These are phyloP conservation scores for Nemania bipapillata DNA, from an alignment of 2,329 filamentous ascomycete genomes.

Conservation along the genomic window DNA sequence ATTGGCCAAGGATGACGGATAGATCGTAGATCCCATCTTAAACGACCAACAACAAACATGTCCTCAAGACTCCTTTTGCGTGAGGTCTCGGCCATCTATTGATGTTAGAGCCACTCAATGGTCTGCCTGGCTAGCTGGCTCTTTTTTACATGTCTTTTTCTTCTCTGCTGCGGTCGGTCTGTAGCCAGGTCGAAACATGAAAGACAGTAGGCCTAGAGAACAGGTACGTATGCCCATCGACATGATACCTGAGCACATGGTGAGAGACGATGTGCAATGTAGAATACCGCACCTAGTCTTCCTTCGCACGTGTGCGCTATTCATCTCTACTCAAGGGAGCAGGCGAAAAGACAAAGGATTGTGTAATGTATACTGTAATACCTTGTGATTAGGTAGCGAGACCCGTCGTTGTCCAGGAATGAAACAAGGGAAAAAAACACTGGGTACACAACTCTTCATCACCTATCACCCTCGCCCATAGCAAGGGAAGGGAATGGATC, in stretches of 20 bases:
- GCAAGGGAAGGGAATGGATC: conserved; percentile 1
- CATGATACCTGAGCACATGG: neutral
- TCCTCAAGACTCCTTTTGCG: conserved; percentile 11
- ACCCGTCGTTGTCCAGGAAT: conserved; percentile 17
- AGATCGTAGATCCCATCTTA: conserved; percentile 31
- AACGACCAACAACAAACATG: conserved; percentile 25
- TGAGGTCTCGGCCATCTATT: conserved; percentile 8
- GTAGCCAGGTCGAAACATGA: no score
- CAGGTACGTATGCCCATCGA: neutral
- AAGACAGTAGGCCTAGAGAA: no score
- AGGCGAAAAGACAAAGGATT: neutral
- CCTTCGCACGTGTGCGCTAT: no score
- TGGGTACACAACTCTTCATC: neutral
- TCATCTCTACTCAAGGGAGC: neutral
- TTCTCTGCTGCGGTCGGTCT: neutral
- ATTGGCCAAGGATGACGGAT: conserved; percentile 44
- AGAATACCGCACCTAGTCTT: no score
- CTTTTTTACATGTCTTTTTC: neutral
- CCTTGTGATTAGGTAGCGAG: conserved; percentile 2
- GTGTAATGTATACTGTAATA: neutral
- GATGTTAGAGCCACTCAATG: conserved; percentile 24
- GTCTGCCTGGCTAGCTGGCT: conserved; percentile 6
- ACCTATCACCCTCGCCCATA: no score
- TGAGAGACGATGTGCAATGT: no score
- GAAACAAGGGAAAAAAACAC: conserved; percentile 21